Evolutionary conservation across 768 basidiomycete genomes (phyloP).

Genomic region (Lentinula aciculospora): DNA sequence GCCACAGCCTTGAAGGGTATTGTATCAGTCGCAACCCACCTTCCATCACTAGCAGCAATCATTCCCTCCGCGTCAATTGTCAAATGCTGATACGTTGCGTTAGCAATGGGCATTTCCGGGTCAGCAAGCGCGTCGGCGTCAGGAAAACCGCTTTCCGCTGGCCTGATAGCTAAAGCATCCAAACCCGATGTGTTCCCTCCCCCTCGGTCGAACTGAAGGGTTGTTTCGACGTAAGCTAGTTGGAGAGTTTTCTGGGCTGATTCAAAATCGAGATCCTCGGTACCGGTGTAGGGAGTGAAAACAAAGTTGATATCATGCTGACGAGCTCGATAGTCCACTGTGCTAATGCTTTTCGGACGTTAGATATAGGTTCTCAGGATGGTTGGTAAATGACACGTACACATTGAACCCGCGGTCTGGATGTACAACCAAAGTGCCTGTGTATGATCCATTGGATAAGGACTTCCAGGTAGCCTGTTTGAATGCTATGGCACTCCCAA

Average conservation of each 20-base stretch:
- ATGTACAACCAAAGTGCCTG: slow-evolving; percentile 47
- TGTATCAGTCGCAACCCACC: no score
- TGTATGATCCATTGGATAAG: slow-evolving; percentile 30
- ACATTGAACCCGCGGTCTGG: slow-evolving; percentile 60
- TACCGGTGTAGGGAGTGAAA: slow-evolving; percentile 48
- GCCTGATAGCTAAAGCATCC: slow-evolving; percentile 43
- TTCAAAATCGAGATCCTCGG: slow-evolving; percentile 38
- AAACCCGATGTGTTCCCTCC: slow-evolving; percentile 47
- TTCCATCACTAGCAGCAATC: slow-evolving; percentile 52
- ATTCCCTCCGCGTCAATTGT: slow-evolving; percentile 56
- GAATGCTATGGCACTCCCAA: slow-evolving; percentile 57
- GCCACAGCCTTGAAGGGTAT: no score
- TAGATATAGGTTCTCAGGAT: not conserved
- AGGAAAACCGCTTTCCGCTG: slow-evolving; percentile 26
- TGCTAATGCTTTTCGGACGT: slow-evolving; percentile 31
- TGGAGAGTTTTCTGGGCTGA: slow-evolving; percentile 46
- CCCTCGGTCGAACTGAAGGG: slow-evolving; percentile 42
- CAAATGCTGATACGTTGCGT: slow-evolving; percentile 35
- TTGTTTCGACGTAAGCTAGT: slow-evolving; percentile 44
- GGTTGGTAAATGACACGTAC: slow-evolving; percentile 30
- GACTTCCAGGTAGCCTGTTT: slow-evolving; percentile 41
- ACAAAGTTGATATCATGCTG: slow-evolving; percentile 57
- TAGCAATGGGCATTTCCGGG: slow-evolving; percentile 42
- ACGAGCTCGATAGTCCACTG: slow-evolving; percentile 59
- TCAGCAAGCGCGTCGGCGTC: slow-evolving; percentile 24